phyloP scores from a whole-genome alignment of 2,329 filamentous ascomycete genomes.

The Fusarium protoensiforme region DNA sequence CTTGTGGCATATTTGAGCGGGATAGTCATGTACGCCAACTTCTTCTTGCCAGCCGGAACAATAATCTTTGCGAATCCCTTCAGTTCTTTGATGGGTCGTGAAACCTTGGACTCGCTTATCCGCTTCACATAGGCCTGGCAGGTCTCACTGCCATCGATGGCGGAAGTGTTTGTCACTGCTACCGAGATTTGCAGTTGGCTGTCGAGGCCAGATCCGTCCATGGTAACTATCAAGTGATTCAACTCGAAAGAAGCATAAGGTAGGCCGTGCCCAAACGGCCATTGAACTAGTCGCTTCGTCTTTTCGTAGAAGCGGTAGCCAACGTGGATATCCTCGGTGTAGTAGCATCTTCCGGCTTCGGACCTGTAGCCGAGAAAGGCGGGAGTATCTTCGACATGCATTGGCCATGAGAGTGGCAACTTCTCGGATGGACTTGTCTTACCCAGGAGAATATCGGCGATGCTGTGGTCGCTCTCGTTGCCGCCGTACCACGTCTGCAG shows the following conservation, averaged over 20 bases:
- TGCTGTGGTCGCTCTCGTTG: conserved; percentile 85
- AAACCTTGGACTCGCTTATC: conserved; percentile 68
- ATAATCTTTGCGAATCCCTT: conserved; percentile 74
- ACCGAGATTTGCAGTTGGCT: conserved; percentile 56
- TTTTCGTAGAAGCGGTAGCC: conserved; percentile 86
- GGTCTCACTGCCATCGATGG: not conserved
- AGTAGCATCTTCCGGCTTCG: conserved; percentile 77
- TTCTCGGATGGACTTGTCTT: conserved; percentile 80
- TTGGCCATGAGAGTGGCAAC: conserved; percentile 78
- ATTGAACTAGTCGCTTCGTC: conserved; percentile 77
- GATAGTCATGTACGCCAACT: conserved; percentile 65
- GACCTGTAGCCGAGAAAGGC: conserved; percentile 79
- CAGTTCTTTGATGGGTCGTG: conserved; percentile 69
- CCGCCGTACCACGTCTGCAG: conserved; percentile 87
- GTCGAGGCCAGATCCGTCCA: not conserved
- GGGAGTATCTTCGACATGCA: conserved; percentile 75
- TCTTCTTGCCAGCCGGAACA: conserved; percentile 68
- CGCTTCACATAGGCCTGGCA: conserved; percentile 58
- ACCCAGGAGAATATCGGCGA: conserved; percentile 83
- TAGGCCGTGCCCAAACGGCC: conserved; percentile 71
- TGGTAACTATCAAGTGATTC: conserved; percentile 57
- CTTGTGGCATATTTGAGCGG: conserved; percentile 73
- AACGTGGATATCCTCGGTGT: conserved; percentile 84
- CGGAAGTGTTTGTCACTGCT: conserved; percentile 65
- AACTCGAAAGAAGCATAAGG: conserved; percentile 78